Percentiles rank a stretch among this genome's conserved stretches.
These are phyloP conservation scores for Eutrema salsugineum DNA, from an alignment of 441 rosid species.

Conservation along the genomic window DNA sequence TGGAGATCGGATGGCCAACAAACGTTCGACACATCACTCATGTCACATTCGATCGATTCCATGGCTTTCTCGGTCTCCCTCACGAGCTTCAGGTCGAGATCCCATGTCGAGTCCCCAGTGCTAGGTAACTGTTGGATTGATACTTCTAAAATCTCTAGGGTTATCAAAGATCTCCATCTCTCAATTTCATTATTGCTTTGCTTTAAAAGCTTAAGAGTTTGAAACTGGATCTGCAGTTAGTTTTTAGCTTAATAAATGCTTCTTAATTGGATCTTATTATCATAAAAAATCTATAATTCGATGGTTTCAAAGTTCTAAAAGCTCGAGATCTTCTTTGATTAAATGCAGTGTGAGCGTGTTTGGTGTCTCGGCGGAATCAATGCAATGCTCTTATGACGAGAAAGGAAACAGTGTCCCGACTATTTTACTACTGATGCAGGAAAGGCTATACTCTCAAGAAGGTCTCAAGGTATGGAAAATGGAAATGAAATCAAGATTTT, in stretches of 20 bases:
- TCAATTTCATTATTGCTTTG: background rate
- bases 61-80: conserved; percentile 90
- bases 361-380: conserved; percentile 78
- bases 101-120: conserved; percentile 92
- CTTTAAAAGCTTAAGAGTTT: background rate
- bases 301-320: background rate
- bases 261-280: background rate
- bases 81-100: conserved; percentile 93
- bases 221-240: conserved; percentile 31
- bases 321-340: background rate
- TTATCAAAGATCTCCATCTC: background rate
- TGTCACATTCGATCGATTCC: conserved; percentile 90
- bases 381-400: conserved; percentile 64
- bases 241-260: background rate
- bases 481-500: background rate
- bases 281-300: background rate
- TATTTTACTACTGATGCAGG: conserved; percentile 71
- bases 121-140: conserved; percentile 52
- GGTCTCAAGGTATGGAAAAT: conserved; percentile 55
- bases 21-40: conserved; percentile 87
- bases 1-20: conserved; percentile 97
- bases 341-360: conserved; percentile 61
- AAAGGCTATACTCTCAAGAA: conserved; percentile 49
- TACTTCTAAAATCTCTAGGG: background rate
- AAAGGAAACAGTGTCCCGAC: conserved; percentile 75